Base-by-base conservation (phyloP, 352 stramenopile species). In the Globisporangium abappressorium region DNA sequence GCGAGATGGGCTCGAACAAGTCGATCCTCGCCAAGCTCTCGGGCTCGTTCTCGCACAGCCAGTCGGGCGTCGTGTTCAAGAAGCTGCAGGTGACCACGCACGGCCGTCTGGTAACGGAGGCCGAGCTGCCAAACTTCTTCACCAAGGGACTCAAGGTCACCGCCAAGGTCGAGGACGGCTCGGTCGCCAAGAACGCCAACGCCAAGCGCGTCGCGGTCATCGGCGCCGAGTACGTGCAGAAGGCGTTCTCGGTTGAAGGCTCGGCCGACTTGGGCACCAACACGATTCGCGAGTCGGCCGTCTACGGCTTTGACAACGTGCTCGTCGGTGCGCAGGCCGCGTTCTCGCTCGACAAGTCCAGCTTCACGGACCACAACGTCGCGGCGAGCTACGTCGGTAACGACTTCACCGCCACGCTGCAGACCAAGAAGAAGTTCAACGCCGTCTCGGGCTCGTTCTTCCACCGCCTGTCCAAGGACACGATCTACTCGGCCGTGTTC, bases 391-490 rank as follows among this genome's bases (percentile, higher is more conserved):
- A 93, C 82, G 77, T 74, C 41, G 86, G 80, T 66, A 75, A 70
- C 54, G 88, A 95, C 78, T 95, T 92, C 61, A 80, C 84, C 18
- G 84, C 84, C 51, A 85, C 85, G 26, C 61, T 95, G 63, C 79
- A 92, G 74, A 93, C 86, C 59, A 94, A 94, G 81, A 95, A 95
- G 84, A 90, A 92, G 68, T 90, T 93, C 71, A 91, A 92, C 70
- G 77, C 78, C 54, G 71, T 95, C 56, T 89, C 84, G 62, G 85
- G 74, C 15, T 94, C 86, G 71, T 95, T 94, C 80, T 83, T 89
- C 74, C 88, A 95, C 81, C 75, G 85, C 62, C 71, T 93, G 60
- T 93, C 84, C 54, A 83, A 84, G 69, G 82, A 94, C 74, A 91
- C 87, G 22, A 85, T 93, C 62, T 94, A 94, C 84, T 89, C 88